phyloP scores from a whole-genome alignment of 805 yeast genomes.

The Starmerella asiatica region DNA sequence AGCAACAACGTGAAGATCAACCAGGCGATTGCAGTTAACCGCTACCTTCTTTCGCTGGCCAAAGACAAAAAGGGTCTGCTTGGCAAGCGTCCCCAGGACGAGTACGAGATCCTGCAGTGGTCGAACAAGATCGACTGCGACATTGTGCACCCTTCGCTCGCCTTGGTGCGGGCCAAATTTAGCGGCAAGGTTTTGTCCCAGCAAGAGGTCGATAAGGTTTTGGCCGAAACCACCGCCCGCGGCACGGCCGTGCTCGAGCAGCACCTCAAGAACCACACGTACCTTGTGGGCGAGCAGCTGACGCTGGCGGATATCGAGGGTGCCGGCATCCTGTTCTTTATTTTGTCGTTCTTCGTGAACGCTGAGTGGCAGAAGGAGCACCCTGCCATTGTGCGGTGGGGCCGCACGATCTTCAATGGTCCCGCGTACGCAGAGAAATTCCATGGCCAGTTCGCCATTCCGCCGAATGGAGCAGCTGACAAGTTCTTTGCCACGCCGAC shows the following conservation, averaged over 20 bases:
- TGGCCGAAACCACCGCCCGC: conserved; percentile 27
- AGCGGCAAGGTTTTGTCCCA: conserved; percentile 70
- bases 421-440: conserved; percentile 9
- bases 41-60: conserved; percentile 18
- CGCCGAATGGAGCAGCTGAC: conserved; percentile 6
- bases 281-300: conserved; percentile 55
- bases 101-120: conserved; percentile 50
- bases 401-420: conserved; percentile 34
- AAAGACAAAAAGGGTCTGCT: conserved; percentile 17
- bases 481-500: conserved; percentile 9
- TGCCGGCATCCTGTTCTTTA: conserved; percentile 40
- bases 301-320: conserved; percentile 53
- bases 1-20: conserved; percentile 10
- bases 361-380: conserved; percentile 42
- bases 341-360: conserved; percentile 29
- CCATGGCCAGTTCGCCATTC: conserved; percentile 13
- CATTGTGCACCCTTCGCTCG: conserved; percentile 35
- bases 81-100: conserved; percentile 13
- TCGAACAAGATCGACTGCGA: conserved; percentile 63
- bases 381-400: conserved; percentile 63
- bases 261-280: conserved; percentile 48
- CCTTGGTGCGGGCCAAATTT: conserved; percentile 42
- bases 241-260: conserved; percentile 25
- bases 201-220: conserved; percentile 44
- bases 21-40: conserved; percentile 20